Conservation (phyloP, 2,329 filamentous ascomycete species). For the Canariomyces notabilis region DNA sequence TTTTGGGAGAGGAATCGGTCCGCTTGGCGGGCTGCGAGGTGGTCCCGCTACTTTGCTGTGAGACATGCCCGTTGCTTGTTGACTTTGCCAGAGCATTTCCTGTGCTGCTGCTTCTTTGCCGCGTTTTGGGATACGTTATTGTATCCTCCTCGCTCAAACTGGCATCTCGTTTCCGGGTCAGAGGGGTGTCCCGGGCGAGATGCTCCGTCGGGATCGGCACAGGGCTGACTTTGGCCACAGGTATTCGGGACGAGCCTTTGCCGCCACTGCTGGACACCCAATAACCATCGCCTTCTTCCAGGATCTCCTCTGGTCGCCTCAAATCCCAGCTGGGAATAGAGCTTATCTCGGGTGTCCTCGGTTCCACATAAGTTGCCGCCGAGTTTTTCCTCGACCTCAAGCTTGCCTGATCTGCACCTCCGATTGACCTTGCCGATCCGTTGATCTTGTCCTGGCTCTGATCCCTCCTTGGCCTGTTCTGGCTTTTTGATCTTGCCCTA, state of each 20-base stretch:
- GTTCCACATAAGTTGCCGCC: conserved; percentile 34
- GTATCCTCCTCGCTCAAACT: conserved; percentile 50
- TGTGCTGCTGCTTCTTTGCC: conserved; percentile 66
- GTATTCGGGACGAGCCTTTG: conserved; percentile 75
- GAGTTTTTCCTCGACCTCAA: conserved; percentile 45
- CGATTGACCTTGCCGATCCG: conserved; percentile 30
- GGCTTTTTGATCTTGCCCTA: conserved; percentile 45
- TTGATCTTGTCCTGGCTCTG: conserved; percentile 32
- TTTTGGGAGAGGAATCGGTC: conserved; percentile 52
- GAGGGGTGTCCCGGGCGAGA: conserved; percentile 67
- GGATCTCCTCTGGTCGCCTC: conserved; percentile 71
- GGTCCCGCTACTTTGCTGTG: conserved; percentile 11
- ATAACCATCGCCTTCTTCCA: conserved; percentile 52
- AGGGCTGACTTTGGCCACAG: conserved; percentile 74
- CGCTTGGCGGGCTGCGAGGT: conserved; percentile 31
- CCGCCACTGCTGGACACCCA: conserved; percentile 46
- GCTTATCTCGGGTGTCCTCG: conserved; percentile 36
- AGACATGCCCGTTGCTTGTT: conserved; percentile 25
- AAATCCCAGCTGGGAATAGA: conserved; percentile 60
- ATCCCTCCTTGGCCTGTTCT: conserved; percentile 30
- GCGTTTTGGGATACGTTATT: conserved; percentile 55
- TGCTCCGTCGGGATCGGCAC: conserved; percentile 67
- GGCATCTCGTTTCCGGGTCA: conserved; percentile 56
- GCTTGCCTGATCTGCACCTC: conserved; percentile 27
- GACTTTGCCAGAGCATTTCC: conserved; percentile 49